Conservation (phyloP, 495 filamentous ascomycete species). For the Neurospora terricola region DNA sequence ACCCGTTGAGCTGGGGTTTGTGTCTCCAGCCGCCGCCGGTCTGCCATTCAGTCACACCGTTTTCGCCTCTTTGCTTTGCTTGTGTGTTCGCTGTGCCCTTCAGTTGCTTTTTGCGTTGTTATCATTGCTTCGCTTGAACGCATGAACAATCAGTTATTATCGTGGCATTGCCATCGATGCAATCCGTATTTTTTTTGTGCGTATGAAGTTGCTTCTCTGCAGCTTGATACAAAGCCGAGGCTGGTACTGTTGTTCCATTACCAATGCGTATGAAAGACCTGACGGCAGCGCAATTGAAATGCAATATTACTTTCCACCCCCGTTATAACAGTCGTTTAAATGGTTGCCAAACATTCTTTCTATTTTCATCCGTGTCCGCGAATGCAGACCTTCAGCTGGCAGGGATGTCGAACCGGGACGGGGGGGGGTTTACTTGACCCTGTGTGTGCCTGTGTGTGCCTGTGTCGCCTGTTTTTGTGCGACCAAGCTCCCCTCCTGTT, state of each 20-base stretch:
- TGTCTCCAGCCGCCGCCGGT: background rate
- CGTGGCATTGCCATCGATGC: background rate
- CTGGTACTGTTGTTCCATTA: background rate
- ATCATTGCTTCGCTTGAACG: background rate
- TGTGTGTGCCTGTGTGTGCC: background rate
- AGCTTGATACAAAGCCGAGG: background rate
- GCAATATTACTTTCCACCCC: background rate
- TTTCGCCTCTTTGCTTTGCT: background rate
- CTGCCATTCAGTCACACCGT: background rate
- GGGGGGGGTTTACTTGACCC: background rate
- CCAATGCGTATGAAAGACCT: background rate
- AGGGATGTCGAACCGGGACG: background rate
- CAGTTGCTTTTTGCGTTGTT: background rate
- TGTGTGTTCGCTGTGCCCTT: background rate
- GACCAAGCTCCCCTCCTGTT: background rate
- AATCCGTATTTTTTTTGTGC: background rate
- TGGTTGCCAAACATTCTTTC: background rate
- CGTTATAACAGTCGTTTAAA: background rate
- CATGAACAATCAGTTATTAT: background rate
- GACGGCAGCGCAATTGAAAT: background rate
- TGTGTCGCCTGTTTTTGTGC: background rate
- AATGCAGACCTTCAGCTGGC: background rate
- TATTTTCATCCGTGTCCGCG: background rate
- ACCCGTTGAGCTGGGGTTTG: background rate
- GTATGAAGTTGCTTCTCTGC: background rate